Evolutionary conservation across 2,329 filamentous ascomycete genomes (phyloP).

Genomic region (Aspergillus sp.): DNA sequence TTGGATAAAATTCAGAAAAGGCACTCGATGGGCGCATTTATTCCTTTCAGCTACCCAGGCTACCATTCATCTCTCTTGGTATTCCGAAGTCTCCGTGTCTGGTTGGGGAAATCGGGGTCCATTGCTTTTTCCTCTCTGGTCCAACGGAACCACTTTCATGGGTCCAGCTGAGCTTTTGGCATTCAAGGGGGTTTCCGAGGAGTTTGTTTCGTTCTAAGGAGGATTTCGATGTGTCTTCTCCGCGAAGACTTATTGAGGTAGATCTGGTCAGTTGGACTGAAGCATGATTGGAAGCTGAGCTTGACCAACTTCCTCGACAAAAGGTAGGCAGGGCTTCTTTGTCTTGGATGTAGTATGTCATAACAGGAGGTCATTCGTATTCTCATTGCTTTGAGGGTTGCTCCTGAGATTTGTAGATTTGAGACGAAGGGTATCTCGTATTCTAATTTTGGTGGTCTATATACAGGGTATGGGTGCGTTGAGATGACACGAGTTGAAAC

Average conservation of each 20-base stretch:
- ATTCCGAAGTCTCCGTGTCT: neutral
- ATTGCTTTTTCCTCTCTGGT: constrained; percentile 1
- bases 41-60: neutral
- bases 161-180: neutral
- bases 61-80: neutral
- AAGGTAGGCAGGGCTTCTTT: neutral
- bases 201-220: neutral
- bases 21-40: neutral
- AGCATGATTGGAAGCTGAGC: neutral
- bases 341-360: neutral
- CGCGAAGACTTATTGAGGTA: neutral
- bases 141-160: neutral
- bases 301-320: neutral
- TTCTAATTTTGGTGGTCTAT: neutral
- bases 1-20: neutral
- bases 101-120: neutral
- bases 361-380: neutral
- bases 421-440: neutral
- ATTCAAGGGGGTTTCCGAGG: too few relatives aligned
- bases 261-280: neutral
- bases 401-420: neutral
- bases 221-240: neutral
- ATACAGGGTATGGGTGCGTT: neutral
- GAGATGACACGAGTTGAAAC: neutral
- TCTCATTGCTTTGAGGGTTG: neutral